These are phyloP conservation scores for Closterium sp. DNA, from an alignment of 139 green algal genomes.

Conservation along the genomic window DNA sequence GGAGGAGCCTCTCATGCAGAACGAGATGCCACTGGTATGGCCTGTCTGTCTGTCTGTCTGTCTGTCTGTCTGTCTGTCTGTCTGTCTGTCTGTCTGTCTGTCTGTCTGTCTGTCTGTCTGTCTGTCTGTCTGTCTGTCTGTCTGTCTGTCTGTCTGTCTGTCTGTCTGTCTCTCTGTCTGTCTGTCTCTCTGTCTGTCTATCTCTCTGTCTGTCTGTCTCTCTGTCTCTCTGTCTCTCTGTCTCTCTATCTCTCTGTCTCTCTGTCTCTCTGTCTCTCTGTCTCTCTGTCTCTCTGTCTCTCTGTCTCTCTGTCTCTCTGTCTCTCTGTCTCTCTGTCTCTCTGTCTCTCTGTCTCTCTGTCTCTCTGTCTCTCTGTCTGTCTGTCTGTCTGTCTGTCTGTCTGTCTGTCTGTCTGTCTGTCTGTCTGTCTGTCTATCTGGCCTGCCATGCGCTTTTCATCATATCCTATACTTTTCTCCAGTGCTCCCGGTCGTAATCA, in stretches of 20 bases:
- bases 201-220: not conserved
- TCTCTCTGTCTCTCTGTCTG: not conserved
- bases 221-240: not conserved
- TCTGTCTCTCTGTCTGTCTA: not conserved
- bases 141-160: not conserved
- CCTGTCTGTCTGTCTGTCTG: not conserved
- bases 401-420: not conserved
- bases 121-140: not conserved
- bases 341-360: not conserved
- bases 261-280: not conserved
- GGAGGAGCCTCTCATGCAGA: slow-evolving; percentile 2
- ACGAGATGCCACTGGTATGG: slow-evolving; percentile 44
- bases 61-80: not conserved
- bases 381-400: not conserved
- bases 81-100: slow-evolving; percentile 8
- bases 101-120: not conserved
- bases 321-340: not conserved
- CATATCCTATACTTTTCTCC: not conserved
- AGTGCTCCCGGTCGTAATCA: too few relatives aligned
- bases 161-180: not conserved
- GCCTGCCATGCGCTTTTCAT: not conserved
- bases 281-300: not conserved
- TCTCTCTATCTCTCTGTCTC: not conserved
- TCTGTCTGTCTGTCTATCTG: not conserved
- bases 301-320: not conserved